Conservation (phyloP, 1,139 yeast species). For the Blastobotrys apis region DNA sequence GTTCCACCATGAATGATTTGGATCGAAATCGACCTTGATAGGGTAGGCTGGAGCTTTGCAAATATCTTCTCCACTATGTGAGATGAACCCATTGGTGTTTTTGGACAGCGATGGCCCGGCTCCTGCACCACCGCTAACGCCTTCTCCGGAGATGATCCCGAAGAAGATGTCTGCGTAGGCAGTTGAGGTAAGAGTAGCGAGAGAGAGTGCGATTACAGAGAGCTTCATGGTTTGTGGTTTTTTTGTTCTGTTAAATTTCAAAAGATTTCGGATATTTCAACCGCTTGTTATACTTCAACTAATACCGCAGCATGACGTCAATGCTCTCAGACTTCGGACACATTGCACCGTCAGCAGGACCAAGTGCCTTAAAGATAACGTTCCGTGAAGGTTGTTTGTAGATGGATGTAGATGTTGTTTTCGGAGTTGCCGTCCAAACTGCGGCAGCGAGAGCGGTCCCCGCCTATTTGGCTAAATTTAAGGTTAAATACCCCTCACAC, state of each 20-base stretch:
- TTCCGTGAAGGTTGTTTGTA: no score
- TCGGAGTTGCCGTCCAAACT: no score
- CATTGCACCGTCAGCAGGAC: no score
- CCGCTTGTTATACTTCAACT: no score
- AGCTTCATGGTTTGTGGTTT: background rate
- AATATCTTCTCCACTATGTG: background rate
- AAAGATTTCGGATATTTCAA: no score
- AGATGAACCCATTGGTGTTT: background rate
- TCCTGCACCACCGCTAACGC: conserved; percentile 1
- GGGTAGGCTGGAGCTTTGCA: background rate
- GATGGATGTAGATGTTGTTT: no score
- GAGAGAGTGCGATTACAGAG: background rate
- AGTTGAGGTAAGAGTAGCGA: background rate
- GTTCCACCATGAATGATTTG: background rate
- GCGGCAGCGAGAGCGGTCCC: no score
- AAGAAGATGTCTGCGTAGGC: background rate
- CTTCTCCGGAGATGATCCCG: conserved; percentile 3
- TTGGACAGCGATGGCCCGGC: background rate
- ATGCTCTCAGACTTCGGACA: no score
- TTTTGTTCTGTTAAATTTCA: background rate
- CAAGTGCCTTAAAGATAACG: no score
- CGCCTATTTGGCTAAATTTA: no score
- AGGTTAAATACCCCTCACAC: no score
- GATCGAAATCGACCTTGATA: background rate
- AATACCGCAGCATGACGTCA: no score